These are phyloP conservation scores for Leccinum angustisporum DNA, from an alignment of 1,284 basidiomycete species.

Conservation along the genomic window DNA sequence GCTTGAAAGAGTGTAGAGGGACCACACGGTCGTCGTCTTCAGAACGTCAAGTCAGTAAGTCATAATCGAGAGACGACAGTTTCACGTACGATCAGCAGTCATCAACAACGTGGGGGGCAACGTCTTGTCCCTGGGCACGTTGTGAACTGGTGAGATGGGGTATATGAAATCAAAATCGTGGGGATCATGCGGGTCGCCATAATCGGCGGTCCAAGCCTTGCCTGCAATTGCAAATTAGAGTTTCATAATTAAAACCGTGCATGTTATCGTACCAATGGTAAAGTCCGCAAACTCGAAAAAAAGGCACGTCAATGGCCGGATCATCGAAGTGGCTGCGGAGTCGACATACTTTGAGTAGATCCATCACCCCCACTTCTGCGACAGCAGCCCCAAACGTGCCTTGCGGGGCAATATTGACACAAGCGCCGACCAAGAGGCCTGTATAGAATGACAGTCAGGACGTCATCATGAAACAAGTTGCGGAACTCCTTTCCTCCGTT, in stretches of 20 bases:
- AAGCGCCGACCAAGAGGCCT: conserved; percentile 79
- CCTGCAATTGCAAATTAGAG: conserved; percentile 40
- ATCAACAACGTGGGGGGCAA: conserved; percentile 70
- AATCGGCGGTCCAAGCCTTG: conserved; percentile 79
- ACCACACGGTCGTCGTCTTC: conserved; percentile 82
- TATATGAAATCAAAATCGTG: conserved; percentile 83
- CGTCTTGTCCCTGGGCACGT: conserved; percentile 57
- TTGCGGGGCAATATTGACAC: conserved; percentile 76
- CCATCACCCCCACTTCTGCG: conserved; percentile 80
- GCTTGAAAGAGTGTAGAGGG: conserved; percentile 81
- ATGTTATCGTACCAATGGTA: conserved; percentile 57
- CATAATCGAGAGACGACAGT: neutral
- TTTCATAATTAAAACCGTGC: neutral
- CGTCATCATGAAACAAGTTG: conserved; percentile 3
- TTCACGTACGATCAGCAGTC: conserved; percentile 72
- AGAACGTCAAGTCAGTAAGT: conserved; percentile 4
- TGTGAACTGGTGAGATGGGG: conserved; percentile 77
- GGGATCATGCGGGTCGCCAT: conserved; percentile 74
- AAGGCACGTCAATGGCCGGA: conserved; percentile 7
- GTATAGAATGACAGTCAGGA: conserved; percentile 13
- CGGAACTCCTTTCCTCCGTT: conserved; percentile 60
- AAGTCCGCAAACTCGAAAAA: conserved; percentile 65
- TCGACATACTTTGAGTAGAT: conserved; percentile 67
- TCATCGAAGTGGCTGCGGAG: neutral
- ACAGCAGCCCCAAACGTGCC: conserved; percentile 79